Evolutionary conservation across 2,329 filamentous ascomycete genomes (phyloP).

Genomic region (Pseudogymnoascus sp.): DNA sequence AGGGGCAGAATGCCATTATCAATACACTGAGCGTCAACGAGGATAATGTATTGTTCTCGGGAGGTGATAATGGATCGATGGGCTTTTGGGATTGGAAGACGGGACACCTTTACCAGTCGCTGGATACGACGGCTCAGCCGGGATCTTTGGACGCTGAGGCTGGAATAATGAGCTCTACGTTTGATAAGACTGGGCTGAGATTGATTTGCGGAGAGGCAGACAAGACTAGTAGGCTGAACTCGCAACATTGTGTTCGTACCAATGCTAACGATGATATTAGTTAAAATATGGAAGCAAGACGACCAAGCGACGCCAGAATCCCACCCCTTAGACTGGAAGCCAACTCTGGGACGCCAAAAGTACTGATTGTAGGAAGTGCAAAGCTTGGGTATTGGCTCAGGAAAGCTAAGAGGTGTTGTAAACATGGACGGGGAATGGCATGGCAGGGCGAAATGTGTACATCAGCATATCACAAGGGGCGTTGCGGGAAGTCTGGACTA

Average conservation of each 20-base stretch:
- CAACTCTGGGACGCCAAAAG: slow-evolving; percentile 68
- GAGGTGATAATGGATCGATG: slow-evolving; percentile 92
- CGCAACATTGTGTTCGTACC: background rate
- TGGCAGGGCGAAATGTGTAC: slow-evolving; percentile 6
- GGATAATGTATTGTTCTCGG: slow-evolving; percentile 90
- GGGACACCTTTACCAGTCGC: slow-evolving; percentile 79
- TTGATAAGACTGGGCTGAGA: slow-evolving; percentile 79
- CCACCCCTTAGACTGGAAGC: slow-evolving; percentile 89
- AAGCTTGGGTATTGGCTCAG: background rate
- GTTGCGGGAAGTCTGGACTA: slow-evolving; percentile 1
- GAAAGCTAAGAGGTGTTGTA: background rate
- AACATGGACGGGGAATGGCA: background rate
- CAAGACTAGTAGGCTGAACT: slow-evolving; percentile 63
- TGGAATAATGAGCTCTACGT: slow-evolving; percentile 89
- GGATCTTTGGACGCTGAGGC: slow-evolving; percentile 90
- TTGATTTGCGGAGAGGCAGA: slow-evolving; percentile 93
- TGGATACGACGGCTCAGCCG: slow-evolving; percentile 88
- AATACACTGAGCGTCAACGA: slow-evolving; percentile 91
- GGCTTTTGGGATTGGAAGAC: slow-evolving; percentile 99
- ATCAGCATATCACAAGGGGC: slow-evolving; percentile 6
- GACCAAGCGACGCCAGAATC: slow-evolving; percentile 83
- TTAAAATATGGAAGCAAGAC: slow-evolving; percentile 96
- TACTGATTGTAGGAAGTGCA: slow-evolving; percentile 39
- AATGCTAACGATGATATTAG: slow-evolving; percentile 31
- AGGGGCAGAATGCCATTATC: slow-evolving; percentile 92